Conservation (phyloP, 2,329 filamentous ascomycete species). For the Teratosphaeria epicoccoides region DNA sequence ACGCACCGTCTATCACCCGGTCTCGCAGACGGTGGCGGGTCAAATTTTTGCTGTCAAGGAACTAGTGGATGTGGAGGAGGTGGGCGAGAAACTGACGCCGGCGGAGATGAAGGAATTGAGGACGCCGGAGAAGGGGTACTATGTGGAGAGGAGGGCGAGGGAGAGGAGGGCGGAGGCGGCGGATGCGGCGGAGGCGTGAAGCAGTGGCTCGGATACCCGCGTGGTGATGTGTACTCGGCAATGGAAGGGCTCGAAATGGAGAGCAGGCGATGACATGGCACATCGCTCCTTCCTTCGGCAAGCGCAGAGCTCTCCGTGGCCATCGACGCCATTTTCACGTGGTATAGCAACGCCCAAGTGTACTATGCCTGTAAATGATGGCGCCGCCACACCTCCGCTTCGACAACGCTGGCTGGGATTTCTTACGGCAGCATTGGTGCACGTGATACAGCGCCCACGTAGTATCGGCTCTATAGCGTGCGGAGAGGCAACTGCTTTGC, state of each 20-base stretch:
- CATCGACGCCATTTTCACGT: no score
- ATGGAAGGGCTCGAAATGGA: not conserved
- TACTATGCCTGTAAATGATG: no score
- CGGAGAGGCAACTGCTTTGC: no score
- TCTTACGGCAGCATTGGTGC: no score
- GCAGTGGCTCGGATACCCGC: not conserved
- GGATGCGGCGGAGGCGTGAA: not conserved
- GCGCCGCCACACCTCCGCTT: no score
- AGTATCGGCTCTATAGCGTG: no score
- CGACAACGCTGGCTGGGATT: no score
- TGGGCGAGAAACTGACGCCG: slow-evolving; percentile 53
- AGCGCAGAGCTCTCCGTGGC: no score
- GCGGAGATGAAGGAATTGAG: slow-evolving; percentile 59
- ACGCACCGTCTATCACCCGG: slow-evolving; percentile 82
- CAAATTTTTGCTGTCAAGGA: slow-evolving; percentile 94
- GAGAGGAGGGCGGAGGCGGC: slow-evolving; percentile 3
- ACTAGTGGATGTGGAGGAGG: slow-evolving; percentile 72
- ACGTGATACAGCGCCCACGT: no score
- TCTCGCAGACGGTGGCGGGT: slow-evolving; percentile 68
- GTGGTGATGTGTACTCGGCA: not conserved
- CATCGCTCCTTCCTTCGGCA: not conserved
- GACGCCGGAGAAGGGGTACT: slow-evolving; percentile 70
- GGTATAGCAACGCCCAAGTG: no score
- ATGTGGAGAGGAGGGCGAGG: slow-evolving; percentile 51
- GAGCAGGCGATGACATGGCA: not conserved